These are phyloP conservation scores for Talaromyces sp. DNA, from an alignment of 2,329 filamentous ascomycete species.

Conservation along the genomic window DNA sequence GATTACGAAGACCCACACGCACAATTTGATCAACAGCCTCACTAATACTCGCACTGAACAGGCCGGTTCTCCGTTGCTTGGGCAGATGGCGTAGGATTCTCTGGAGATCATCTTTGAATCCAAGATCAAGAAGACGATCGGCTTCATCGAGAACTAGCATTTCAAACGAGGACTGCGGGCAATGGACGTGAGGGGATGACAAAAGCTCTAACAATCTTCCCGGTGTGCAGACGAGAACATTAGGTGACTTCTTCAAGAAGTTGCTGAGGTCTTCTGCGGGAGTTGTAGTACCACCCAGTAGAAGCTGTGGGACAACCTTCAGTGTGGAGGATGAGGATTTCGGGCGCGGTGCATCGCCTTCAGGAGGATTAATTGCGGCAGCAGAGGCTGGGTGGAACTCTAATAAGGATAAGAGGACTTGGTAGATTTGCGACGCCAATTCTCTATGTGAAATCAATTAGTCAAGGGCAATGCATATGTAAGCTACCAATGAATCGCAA, in stretches of 20 bases:
- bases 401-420: constrained; percentile 74
- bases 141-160: constrained; percentile 92
- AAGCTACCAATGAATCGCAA: background rate
- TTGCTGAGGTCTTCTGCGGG: constrained; percentile 82
- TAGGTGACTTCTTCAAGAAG: constrained; percentile 83
- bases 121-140: constrained; percentile 86
- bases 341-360: constrained; percentile 42
- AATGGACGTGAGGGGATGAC: constrained; percentile 82
- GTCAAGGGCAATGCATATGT: background rate
- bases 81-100: constrained; percentile 81
- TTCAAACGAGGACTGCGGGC: constrained; percentile 86
- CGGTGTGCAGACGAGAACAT: constrained; percentile 86
- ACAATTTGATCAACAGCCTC: constrained; percentile 94
- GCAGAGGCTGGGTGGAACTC: constrained; percentile 82
- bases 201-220: constrained; percentile 87
- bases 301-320: constrained; percentile 78
- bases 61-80: constrained; percentile 87
- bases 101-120: constrained; percentile 89
- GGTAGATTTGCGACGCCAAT: constrained; percentile 85
- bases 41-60: constrained; percentile 95
- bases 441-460: constrained; percentile 61
- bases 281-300: constrained; percentile 81
- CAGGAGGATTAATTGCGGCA: constrained; percentile 44
- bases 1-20: constrained; percentile 86
- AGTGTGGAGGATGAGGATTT: constrained; percentile 52